phyloP scores from a whole-genome alignment of 257 asterid species.

The Nicotiana attenuata region DNA sequence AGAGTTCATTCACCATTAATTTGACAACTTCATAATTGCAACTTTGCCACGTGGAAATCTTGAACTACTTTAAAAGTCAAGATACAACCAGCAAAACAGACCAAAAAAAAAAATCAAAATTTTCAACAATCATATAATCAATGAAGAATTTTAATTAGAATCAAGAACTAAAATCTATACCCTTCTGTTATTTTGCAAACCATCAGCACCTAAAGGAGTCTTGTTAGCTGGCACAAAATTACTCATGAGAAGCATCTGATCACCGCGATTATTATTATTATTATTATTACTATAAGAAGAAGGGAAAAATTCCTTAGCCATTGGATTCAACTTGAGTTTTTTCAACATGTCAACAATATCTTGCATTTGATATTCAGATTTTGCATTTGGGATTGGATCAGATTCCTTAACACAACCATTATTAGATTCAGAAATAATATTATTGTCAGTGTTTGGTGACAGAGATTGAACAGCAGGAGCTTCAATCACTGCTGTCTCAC shows the following conservation, averaged over 20 bases:
- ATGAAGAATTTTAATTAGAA: neutral
- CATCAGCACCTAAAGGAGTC: slow-evolving; percentile 33
- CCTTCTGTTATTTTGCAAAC: slow-evolving; percentile 55
- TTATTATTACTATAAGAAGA: slow-evolving; percentile 40
- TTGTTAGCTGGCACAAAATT: slow-evolving; percentile 41
- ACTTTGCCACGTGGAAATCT: neutral
- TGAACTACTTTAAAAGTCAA: neutral
- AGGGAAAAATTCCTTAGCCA: slow-evolving; percentile 87
- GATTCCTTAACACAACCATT: slow-evolving; percentile 40
- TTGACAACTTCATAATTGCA: neutral
- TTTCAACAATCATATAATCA: neutral
- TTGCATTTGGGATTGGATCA: slow-evolving; percentile 36
- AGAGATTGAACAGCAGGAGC: slow-evolving; percentile 38
- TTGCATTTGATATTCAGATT: slow-evolving; percentile 50
- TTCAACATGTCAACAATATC: slow-evolving; percentile 66
- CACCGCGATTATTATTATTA: slow-evolving; percentile 2
- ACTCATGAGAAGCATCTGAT: slow-evolving; percentile 36
- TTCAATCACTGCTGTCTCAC: slow-evolving; percentile 56
- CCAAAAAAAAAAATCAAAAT: neutral
- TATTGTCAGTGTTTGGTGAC: slow-evolving; percentile 15
- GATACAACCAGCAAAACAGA: neutral
- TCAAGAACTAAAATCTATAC: slow-evolving; percentile 25
- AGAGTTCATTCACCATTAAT: too few relatives aligned
- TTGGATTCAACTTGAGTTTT: slow-evolving; percentile 76
- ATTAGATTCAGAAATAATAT: slow-evolving; percentile 13